Conservation (phyloP, 306 rosid genomes). For the Ochetophila trinervis region DNA sequence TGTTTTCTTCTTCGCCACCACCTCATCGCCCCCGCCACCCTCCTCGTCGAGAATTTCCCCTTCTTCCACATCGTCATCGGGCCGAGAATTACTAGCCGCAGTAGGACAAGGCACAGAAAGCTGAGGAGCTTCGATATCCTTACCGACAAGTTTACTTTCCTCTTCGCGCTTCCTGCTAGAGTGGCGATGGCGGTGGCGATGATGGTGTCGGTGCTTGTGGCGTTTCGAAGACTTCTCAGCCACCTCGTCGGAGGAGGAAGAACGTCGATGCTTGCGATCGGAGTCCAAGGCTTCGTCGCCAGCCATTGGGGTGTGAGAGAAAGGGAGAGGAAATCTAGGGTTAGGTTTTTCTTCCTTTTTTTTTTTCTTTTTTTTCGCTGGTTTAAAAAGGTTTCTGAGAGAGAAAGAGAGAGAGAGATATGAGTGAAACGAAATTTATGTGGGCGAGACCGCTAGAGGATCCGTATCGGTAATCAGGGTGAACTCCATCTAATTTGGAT, state of each 20-base stretch:
- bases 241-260: constrained; percentile 48
- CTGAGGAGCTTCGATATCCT: constrained; percentile 28
- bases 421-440: no score
- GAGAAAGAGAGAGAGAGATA: background rate
- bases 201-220: constrained; percentile 76
- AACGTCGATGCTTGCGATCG: constrained; percentile 67
- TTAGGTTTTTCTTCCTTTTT: constrained; percentile 32
- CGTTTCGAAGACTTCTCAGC: constrained; percentile 67
- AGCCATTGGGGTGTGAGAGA: constrained; percentile 37
- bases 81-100: constrained; percentile 15
- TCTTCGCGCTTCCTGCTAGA: constrained; percentile 49
- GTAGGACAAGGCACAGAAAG: constrained; percentile 22
- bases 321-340: constrained; percentile 38
- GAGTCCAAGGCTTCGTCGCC: constrained; percentile 48
- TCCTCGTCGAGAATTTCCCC: constrained; percentile 92
- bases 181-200: constrained; percentile 56
- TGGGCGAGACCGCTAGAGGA: no score
- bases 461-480: no score
- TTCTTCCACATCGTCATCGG: constrained; percentile 77
- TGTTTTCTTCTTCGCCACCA: constrained; percentile 26
- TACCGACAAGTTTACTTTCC: constrained; percentile 31
- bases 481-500: no score
- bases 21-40: constrained; percentile 36
- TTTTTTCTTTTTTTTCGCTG: background rate
- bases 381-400: background rate